A percentile compares a stretch with the other conserved stretches of the same genome.
Conservation (phyloP, 1,284 basidiomycete species). For the Somion occarium region DNA sequence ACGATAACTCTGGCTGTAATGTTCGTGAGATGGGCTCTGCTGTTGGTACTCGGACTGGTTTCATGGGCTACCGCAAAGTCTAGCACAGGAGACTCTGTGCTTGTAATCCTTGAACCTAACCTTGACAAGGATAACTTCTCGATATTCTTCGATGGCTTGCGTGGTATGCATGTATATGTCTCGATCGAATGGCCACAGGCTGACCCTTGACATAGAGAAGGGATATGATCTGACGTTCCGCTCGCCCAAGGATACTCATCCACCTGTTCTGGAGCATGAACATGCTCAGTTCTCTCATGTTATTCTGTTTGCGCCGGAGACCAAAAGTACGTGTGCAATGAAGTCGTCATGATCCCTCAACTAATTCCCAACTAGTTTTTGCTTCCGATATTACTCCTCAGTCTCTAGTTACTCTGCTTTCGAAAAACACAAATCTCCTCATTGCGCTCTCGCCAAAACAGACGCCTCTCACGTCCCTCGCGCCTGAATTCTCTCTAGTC, state of each 20-base stretch:
- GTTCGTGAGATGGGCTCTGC: conserved; percentile 17
- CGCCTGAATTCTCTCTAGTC: conserved; percentile 73
- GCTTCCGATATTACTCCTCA: conserved; percentile 82
- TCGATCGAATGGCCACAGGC: background rate
- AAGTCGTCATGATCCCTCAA: background rate
- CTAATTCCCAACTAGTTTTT: conserved; percentile 44
- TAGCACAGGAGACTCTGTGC: conserved; percentile 78
- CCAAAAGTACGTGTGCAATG: conserved; percentile 58
- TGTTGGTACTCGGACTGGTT: conserved; percentile 28
- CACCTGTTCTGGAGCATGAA: conserved; percentile 66
- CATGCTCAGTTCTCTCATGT: conserved; percentile 78
- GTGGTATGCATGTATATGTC: conserved; percentile 44
- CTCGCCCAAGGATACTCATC: conserved; percentile 64
- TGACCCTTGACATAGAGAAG: conserved; percentile 40
- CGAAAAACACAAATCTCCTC: conserved; percentile 78
- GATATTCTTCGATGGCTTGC: conserved; percentile 75
- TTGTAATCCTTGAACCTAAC: conserved; percentile 77
- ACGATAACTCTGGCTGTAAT: conserved; percentile 6
- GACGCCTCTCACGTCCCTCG: conserved; percentile 66
- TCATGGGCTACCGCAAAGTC: conserved; percentile 55
- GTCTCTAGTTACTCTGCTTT: conserved; percentile 70
- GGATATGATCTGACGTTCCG: conserved; percentile 85
- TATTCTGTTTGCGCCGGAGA: conserved; percentile 77
- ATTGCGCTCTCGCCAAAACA: conserved; percentile 75
- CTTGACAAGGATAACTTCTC: conserved; percentile 67